These are phyloP conservation scores for Pelargonium fulgidum DNA, from an alignment of 441 rosid species.

Conservation along the genomic window DNA sequence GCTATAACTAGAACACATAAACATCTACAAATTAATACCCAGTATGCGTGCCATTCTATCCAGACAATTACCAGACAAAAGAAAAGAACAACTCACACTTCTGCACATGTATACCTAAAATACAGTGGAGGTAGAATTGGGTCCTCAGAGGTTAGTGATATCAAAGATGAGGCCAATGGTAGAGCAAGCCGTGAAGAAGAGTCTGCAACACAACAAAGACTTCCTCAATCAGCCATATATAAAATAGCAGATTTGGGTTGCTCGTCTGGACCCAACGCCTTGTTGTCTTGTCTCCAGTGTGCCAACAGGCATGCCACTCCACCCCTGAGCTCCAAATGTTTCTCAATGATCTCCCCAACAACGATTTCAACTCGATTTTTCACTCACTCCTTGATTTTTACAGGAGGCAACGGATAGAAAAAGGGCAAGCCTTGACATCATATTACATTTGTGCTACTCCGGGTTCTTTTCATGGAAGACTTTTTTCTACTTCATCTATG, in stretches of 20 bases:
- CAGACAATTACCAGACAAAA: no score
- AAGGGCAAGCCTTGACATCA: neutral
- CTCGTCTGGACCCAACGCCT: slow-evolving; percentile 32
- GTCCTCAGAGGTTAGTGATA: no score
- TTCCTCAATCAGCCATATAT: neutral
- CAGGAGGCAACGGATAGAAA: no score
- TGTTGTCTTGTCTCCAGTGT: slow-evolving; percentile 11
- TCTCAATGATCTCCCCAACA: slow-evolving; percentile 45
- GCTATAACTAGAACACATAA: no score
- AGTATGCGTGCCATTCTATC: no score
- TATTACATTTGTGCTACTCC: slow-evolving; percentile 35
- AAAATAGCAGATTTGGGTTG: slow-evolving; percentile 33
- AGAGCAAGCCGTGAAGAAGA: slow-evolving; percentile 13
- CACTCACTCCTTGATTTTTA: no score
- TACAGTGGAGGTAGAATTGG: no score
- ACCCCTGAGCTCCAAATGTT: slow-evolving; percentile 35
- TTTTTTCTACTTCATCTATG: slow-evolving; percentile 31
- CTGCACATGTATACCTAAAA: no score
- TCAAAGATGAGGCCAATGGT: slow-evolving; percentile 14
- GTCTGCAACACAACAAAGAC: neutral
- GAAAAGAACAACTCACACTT: no score
- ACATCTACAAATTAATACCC: no score
- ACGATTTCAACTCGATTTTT: slow-evolving; percentile 48
- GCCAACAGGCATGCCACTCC: neutral
- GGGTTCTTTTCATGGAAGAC: slow-evolving; percentile 40